Conservation (phyloP, 495 filamentous ascomycete genomes). For the Neurospora tetraspora region DNA sequence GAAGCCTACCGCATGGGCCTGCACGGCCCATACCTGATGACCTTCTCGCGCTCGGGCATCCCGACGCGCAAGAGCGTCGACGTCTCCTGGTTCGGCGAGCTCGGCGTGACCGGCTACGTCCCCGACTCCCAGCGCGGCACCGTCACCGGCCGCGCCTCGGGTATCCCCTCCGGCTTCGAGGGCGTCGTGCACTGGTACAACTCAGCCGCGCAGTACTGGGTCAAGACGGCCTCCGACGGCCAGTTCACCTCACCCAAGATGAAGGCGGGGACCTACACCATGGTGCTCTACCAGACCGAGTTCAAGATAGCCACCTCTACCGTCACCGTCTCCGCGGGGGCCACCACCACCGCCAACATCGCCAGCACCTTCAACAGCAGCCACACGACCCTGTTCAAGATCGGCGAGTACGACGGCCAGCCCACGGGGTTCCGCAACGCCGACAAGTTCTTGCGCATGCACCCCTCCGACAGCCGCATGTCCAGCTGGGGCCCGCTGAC, state of each 20-base stretch:
- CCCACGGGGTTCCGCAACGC: slow-evolving; percentile 58
- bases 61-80: slow-evolving; percentile 39
- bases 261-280: slow-evolving; percentile 58
- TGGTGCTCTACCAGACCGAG: slow-evolving; percentile 58
- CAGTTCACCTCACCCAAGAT: slow-evolving; percentile 53
- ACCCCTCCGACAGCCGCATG: slow-evolving; percentile 56
- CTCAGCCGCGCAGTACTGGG: slow-evolving; percentile 53
- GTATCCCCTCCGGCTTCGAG: slow-evolving; percentile 35
- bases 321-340: slow-evolving; percentile 45
- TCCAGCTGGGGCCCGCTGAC: slow-evolving; percentile 46
- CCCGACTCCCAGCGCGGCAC: slow-evolving; percentile 42
- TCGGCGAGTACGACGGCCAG: slow-evolving; percentile 53
- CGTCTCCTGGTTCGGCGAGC: slow-evolving; percentile 48
- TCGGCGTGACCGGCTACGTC: slow-evolving; percentile 49
- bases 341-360: slow-evolving; percentile 43
- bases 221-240: slow-evolving; percentile 40
- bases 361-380: slow-evolving; percentile 30
- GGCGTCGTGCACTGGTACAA: slow-evolving; percentile 60
- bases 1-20: slow-evolving; percentile 52
- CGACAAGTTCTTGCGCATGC: slow-evolving; percentile 55
- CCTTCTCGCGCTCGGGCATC: slow-evolving; percentile 49
- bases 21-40: slow-evolving; percentile 56
- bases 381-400: slow-evolving; percentile 48
- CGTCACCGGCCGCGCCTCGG: slow-evolving; percentile 48
- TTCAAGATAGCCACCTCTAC: slow-evolving; percentile 43